Percentiles rank a stretch among this genome's conserved stretches.
Conservation (phyloP, 116 monocot species). For the Phalaenopsis hybrid region DNA sequence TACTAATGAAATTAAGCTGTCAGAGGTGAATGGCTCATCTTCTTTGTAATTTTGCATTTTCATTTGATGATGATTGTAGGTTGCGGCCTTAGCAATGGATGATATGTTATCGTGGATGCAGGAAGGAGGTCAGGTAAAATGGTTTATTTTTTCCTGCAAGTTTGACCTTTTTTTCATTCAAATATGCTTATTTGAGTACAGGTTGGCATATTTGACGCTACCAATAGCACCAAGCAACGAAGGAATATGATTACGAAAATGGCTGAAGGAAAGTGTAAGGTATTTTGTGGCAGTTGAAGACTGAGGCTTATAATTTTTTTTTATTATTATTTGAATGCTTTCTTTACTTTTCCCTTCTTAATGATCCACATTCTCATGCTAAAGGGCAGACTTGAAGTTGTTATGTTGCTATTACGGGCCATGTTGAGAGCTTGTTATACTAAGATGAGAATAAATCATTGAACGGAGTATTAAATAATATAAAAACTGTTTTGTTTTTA, state of each 20-base stretch:
- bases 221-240: slow-evolving; percentile 71
- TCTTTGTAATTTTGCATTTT: background rate
- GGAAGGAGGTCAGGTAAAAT: slow-evolving; percentile 92
- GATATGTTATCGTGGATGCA: slow-evolving; percentile 98
- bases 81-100: slow-evolving; percentile 96
- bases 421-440: too few species aligned
- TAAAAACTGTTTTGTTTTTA: too few species aligned
- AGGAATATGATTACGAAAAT: slow-evolving; percentile 98
- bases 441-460: background rate
- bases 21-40: slow-evolving; percentile 7
- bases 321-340: background rate
- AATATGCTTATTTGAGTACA: slow-evolving; percentile 20
- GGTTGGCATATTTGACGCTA: slow-evolving; percentile 99
- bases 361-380: background rate
- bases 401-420: background rate
- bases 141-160: background rate
- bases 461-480: background rate
- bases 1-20: background rate
- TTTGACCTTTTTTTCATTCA: slow-evolving; percentile 16
- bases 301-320: background rate
- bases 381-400: background rate
- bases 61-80: slow-evolving; percentile 32
- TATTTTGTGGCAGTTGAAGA: slow-evolving; percentile 16
- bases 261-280: slow-evolving; percentile 98
- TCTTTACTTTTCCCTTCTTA: background rate